Conservation (phyloP, 2,329 filamentous ascomycete genomes). For the Rutstroemia sp. region DNA sequence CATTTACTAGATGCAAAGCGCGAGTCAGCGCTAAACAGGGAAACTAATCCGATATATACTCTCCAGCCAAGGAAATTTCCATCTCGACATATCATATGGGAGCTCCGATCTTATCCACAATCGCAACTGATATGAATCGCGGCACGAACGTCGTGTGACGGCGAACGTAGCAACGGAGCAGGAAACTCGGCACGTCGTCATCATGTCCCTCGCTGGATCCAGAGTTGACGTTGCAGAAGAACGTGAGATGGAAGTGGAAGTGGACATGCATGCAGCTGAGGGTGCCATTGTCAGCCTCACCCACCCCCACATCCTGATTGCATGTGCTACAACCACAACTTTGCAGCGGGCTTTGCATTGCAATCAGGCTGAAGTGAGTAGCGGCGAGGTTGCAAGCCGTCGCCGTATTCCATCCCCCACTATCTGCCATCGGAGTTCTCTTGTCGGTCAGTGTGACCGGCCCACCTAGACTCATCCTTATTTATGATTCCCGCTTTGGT, state of each 20-base stretch:
- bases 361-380: not conserved
- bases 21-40: not conserved
- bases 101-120: not conserved
- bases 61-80: not conserved
- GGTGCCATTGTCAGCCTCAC: slow-evolving; percentile 5
- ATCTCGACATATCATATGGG: not conserved
- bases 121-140: not conserved
- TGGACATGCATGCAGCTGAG: slow-evolving; percentile 6
- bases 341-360: not conserved
- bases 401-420: not conserved
- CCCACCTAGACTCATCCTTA: not conserved
- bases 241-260: slow-evolving; percentile 1
- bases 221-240: not conserved
- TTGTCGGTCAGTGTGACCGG: slow-evolving; percentile 1
- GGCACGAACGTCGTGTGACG: not conserved
- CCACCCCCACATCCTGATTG: not conserved
- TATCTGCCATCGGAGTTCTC: not conserved
- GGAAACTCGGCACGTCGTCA: not conserved
- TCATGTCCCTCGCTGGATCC: not conserved
- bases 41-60: not conserved
- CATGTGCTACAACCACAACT: slow-evolving; percentile 1
- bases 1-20: not conserved
- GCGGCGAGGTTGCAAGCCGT: not conserved
- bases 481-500: not conserved
- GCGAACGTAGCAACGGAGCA: not conserved